phyloP scores from a whole-genome alignment of 2,329 filamentous ascomycete species.

The Sporothrix protearum region DNA sequence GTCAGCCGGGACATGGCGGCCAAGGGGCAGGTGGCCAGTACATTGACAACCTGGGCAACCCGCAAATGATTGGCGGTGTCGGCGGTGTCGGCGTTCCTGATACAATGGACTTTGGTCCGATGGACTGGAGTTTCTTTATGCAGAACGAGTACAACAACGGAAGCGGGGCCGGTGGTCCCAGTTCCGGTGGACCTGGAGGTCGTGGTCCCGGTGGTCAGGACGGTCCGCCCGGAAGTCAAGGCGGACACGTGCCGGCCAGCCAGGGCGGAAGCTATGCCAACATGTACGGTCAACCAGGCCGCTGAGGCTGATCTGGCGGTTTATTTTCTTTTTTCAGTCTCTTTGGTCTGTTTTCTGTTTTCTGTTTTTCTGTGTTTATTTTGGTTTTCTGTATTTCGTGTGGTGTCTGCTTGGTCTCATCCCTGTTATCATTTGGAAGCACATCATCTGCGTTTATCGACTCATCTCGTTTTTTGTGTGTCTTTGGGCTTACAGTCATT shows the following conservation, averaged over 20 bases:
- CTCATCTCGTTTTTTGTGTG: background rate
- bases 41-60: conserved; percentile 18
- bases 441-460: background rate
- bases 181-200: background rate
- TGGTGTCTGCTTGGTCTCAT: background rate
- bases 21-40: conserved; percentile 31
- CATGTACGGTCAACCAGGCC: conserved; percentile 31
- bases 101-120: conserved; percentile 35
- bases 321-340: background rate
- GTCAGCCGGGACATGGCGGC: background rate
- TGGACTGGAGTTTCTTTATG: conserved; percentile 51
- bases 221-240: background rate
- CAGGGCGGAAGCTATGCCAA: conserved; percentile 15
- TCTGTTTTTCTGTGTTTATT: background rate
- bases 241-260: background rate
- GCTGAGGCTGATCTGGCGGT: background rate
- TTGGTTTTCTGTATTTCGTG: background rate
- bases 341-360: background rate
- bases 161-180: conserved; percentile 4
- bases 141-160: conserved; percentile 36
- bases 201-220: background rate
- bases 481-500: background rate
- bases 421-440: background rate
- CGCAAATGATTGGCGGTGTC: conserved; percentile 27
- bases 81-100: conserved; percentile 24